Conservation (phyloP, 306 rosid genomes). For the Ziziphus jujuba region DNA sequence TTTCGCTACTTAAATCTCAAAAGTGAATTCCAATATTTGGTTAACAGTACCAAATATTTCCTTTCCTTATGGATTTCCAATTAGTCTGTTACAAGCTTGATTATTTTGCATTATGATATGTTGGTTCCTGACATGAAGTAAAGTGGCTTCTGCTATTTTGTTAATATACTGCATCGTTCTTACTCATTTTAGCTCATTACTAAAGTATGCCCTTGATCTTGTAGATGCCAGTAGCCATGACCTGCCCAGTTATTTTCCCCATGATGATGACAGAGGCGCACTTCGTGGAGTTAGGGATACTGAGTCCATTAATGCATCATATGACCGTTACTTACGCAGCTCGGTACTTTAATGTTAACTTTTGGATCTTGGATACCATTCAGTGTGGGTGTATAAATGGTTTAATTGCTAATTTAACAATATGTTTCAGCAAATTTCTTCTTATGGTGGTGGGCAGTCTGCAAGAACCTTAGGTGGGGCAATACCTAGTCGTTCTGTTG, state of each 20-base stretch:
- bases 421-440: constrained; percentile 62
- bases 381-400: not conserved
- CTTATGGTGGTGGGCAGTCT: constrained; percentile 78
- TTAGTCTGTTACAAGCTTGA: too few species aligned
- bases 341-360: constrained; percentile 55
- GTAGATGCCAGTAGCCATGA: constrained; percentile 74
- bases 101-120: too few species aligned
- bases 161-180: constrained; percentile 14
- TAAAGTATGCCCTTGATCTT: constrained; percentile 36
- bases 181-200: constrained; percentile 21
- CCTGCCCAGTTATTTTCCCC: constrained; percentile 66
- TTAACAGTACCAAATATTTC: too few species aligned
- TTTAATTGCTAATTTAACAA: constrained; percentile 30
- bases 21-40: too few species aligned
- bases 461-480: constrained; percentile 63
- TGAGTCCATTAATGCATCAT: constrained; percentile 92
- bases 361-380: constrained; percentile 10
- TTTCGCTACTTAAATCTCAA: too few species aligned
- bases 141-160: not conserved
- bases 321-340: constrained; percentile 85
- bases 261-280: constrained; percentile 76
- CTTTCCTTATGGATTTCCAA: too few species aligned
- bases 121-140: too few species aligned
- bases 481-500: constrained; percentile 52
- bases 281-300: constrained; percentile 75